A percentile compares a stretch with the other conserved stretches of the same genome.
Conservation (phyloP, 352 stramenopile genomes). For the Globisporangium acanthophoron region DNA sequence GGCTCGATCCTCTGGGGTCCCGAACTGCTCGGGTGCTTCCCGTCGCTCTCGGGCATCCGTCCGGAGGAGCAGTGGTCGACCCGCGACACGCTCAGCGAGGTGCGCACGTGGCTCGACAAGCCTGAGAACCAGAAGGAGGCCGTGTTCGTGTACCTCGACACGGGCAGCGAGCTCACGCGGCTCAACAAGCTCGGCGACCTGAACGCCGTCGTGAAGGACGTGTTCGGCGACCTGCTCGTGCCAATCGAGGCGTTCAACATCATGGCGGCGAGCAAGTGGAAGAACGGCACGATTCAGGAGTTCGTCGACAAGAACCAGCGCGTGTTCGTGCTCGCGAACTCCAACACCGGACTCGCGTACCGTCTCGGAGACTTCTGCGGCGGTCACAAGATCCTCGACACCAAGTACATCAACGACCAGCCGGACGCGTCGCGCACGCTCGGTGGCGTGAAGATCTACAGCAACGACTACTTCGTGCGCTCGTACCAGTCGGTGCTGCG, state of each 20-base stretch:
- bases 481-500: constrained; percentile 44
- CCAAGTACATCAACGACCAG: constrained; percentile 26
- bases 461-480: constrained; percentile 21
- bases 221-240: constrained; percentile 39
- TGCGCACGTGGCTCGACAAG: constrained; percentile 53
- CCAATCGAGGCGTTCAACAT: constrained; percentile 35
- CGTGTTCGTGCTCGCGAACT: constrained; percentile 39
- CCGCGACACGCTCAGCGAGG: constrained; percentile 44
- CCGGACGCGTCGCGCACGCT: constrained; percentile 34
- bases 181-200: constrained; percentile 38
- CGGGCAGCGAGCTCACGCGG: constrained; percentile 35
- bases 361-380: constrained; percentile 37
- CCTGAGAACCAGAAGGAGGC: constrained; percentile 32
- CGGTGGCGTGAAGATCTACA: constrained; percentile 23
- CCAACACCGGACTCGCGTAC: constrained; percentile 46
- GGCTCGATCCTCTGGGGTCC: constrained; percentile 30
- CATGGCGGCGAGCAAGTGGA: constrained; percentile 23
- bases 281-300: constrained; percentile 35
- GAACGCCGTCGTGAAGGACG: constrained; percentile 33
- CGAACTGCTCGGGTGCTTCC: constrained; percentile 71
- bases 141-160: constrained; percentile 57
- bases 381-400: constrained; percentile 36
- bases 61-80: constrained; percentile 48
- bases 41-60: constrained; percentile 73
- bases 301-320: constrained; percentile 45